Conservation (phyloP, 441 rosid species). For the Metrosideros polymorpha region DNA sequence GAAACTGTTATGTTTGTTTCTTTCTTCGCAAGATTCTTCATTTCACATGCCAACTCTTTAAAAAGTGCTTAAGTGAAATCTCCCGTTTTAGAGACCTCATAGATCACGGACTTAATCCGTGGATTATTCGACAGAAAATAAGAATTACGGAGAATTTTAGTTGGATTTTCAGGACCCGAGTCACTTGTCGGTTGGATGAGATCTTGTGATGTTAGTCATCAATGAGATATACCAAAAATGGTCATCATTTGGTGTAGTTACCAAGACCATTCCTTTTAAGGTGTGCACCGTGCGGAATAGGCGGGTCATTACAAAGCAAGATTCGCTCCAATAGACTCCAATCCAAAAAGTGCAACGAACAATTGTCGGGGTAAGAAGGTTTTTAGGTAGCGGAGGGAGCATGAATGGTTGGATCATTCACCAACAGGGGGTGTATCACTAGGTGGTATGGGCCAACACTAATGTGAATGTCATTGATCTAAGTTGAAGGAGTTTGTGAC, state of each 20-base stretch:
- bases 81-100: neutral
- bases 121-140: neutral
- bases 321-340: neutral
- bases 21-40: neutral
- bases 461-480: neutral
- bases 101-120: neutral
- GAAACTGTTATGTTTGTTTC: neutral
- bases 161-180: neutral
- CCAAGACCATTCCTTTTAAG: neutral
- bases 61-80: neutral
- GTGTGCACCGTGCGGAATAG: neutral
- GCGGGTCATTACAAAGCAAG: neutral
- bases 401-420: neutral
- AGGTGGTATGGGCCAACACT: neutral
- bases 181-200: neutral
- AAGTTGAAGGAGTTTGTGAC: neutral
- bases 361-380: neutral
- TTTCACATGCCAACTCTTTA: neutral
- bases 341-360: neutral
- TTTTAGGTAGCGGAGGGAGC: neutral
- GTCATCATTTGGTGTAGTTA: neutral
- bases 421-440: neutral
- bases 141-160: neutral
- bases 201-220: neutral
- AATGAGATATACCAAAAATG: neutral